Base-by-base conservation (phyloP, 345 rosid genomes). In the Melastoma malabathricum region DNA sequence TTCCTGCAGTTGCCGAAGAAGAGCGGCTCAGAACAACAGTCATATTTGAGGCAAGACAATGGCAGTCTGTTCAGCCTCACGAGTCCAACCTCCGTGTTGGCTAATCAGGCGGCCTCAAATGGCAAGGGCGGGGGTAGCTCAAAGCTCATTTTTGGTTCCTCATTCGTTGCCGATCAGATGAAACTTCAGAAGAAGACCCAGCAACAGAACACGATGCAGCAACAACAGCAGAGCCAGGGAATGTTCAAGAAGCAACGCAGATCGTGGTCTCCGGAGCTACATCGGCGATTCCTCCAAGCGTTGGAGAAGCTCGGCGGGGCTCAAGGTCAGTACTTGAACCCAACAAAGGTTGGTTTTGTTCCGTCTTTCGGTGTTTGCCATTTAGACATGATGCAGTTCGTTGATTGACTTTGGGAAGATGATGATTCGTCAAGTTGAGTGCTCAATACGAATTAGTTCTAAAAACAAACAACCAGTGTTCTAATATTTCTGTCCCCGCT, bases 251-350 rank as follows among this genome's bases (percentile, higher is more conserved):
- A 88, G 51, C 88, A 73, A 59, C 67, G 94, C 59, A 64, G 94
- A 43, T 78, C 72, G 63, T 88, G 97, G 94, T 80, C 97, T 17
- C 79, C 84, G 7, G 86, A 80, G 43, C 88, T 88, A 46, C 97
- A 80, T 59, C 73, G 76, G 19, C 73, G 72, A 39, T 88, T 88
- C 34, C 68, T 80, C 13, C 80, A 76, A 51, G 94, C 84, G 17
- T 81, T 88, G 59, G 77, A 76, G 7, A 68, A 54, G 38, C 90
- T 87, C 44, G 92, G 95, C 46, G 95, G 95, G 47, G 68, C 76
- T 46, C 68, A 72, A 66, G 92, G 95, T 80, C 47, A 66, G 73
- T 31, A 54, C 48, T 68, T 54, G 48, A 45, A 50, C 44, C 47
- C 15, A 8, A 19, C 6, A 47, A 47, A 9, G 19, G 16, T 54